These are phyloP conservation scores for Alternaria conjuncta DNA, from an alignment of 2,329 filamentous ascomycete genomes.

Conservation along the genomic window DNA sequence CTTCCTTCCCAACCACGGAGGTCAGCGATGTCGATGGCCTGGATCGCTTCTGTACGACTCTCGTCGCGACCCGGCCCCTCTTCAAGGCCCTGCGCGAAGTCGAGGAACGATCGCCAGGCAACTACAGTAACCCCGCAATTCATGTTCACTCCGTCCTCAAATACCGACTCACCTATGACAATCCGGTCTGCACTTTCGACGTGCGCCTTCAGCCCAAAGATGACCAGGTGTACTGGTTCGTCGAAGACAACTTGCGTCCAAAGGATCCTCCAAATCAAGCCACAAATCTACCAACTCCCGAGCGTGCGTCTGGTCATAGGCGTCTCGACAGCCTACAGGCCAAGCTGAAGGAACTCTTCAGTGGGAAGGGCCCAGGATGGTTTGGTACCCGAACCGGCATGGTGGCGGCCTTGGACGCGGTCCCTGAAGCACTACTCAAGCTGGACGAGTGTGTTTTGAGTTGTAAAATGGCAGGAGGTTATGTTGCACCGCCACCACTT, in stretches of 20 bases:
- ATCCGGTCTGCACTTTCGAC: conserved; percentile 51
- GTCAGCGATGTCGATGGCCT: conserved; percentile 59
- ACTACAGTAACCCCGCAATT: conserved; percentile 38
- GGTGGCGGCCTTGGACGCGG: conserved; percentile 44
- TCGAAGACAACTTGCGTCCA: conserved; percentile 42
- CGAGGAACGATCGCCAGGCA: conserved; percentile 56
- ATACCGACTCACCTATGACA: conserved; percentile 50
- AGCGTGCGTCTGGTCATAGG: conserved; percentile 36
- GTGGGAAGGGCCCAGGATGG: conserved; percentile 42
- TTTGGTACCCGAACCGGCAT: conserved; percentile 48
- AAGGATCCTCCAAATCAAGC: conserved; percentile 18
- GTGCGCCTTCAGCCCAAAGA: conserved; percentile 42
- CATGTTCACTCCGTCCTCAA: conserved; percentile 44
- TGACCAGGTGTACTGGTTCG: conserved; percentile 46
- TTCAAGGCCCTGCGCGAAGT: conserved; percentile 67
- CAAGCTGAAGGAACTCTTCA: conserved; percentile 45
- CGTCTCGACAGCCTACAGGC: conserved; percentile 37
- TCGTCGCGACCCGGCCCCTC: conserved; percentile 68
- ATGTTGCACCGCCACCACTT: conserved; percentile 27
- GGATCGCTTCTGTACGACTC: conserved; percentile 63
- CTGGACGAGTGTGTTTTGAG: conserved; percentile 48
- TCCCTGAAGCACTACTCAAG: conserved; percentile 44
- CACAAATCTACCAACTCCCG: conserved; percentile 25
- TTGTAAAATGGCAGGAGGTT: conserved; percentile 40
- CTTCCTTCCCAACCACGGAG: conserved; percentile 62